Conservation (phyloP, 345 rosid species). For the Mercurialis annua region DNA sequence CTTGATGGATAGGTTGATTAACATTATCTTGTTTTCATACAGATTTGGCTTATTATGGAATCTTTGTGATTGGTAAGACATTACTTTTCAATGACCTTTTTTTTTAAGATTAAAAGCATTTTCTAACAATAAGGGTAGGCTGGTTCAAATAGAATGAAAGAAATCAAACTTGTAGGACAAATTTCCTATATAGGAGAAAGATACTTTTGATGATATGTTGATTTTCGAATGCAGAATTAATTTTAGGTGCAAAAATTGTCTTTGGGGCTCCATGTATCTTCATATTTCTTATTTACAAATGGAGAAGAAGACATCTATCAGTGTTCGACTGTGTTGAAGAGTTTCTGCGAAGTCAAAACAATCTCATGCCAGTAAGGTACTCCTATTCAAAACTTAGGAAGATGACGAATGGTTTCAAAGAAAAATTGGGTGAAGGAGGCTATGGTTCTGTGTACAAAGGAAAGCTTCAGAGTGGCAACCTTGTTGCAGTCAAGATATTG, state of each 20-base stretch:
- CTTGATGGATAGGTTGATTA: not conserved
- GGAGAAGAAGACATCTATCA: conserved; percentile 17
- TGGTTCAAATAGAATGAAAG: not conserved
- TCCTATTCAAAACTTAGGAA: conserved; percentile 7
- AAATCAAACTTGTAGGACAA: not conserved
- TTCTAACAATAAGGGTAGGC: not conserved
- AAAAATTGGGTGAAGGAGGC: conserved; percentile 15
- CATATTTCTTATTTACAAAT: conserved; percentile 8
- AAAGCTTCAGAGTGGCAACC: conserved; percentile 4
- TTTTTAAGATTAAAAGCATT: not conserved
- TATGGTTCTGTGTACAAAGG: conserved; percentile 13
- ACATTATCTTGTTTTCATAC: not conserved
- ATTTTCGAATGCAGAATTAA: not conserved
- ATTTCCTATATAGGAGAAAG: not conserved
- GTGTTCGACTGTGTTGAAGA: conserved; percentile 12
- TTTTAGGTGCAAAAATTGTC: not conserved
- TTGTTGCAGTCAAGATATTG: conserved; percentile 9
- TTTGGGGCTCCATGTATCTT: not conserved
- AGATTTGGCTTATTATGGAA: not conserved
- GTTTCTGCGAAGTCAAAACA: conserved; percentile 7
- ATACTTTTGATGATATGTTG: not conserved
- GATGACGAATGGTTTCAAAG: conserved; percentile 13
- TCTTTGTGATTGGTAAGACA: not conserved
- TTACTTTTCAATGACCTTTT: not conserved
- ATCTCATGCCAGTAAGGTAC: conserved; percentile 14